Evolutionary conservation across 2,329 filamentous ascomycete genomes (phyloP), one percentile per base, ranked within the genome.

Genomic region (Colletotrichum eremochloae): DNA sequence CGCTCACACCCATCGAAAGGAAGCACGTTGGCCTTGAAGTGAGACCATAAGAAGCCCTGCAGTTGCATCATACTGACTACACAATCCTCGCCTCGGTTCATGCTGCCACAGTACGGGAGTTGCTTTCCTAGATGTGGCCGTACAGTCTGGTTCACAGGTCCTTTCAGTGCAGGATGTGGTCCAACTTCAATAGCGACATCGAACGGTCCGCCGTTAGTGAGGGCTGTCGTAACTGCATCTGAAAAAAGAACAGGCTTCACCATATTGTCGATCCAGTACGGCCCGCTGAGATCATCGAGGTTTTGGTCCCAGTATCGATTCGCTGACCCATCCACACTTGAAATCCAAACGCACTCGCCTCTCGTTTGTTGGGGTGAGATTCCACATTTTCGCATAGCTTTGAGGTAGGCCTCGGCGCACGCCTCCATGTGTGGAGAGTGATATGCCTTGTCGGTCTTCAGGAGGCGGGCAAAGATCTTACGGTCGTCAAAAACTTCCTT

Each of bases 351-450:
- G 2, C 63, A 38, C 1, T 8, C 33, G 6, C 36, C 31, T 3
- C 29, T 9, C n/a, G 42, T 18, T 12, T 12, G 11, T 11, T 38
- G 40, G 14, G 42, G 50, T 5, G 12, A 31, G 31, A 68, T 63
- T 1, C 24, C 31, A 3, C 57, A 62, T 2, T 9, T 20, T 0
- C 18, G 6, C 33, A 72, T 36, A 9, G 64, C 46, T 12, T 36
- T 3, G 3, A 66, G 56, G 53, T 82, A 82, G 5, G 74, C 72
- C 0, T 74, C 69, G 0, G 77, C 75, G 8, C 79, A 68, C 0
- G 46, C 42, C 9, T 71, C 18, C 80, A 75, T 74, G 33, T 71
- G 71, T 5, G 48, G 40, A 2, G 75, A 76, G 62, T 76, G 75
- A 40, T 76, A 76, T 1, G 74, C 75, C 20, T 64, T 67, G 20